Evolutionary conservation across 371 early-diverging fungal species (phyloP), one percentile per base, ranked within the genome.

Genomic region (Nematocida parisii): DNA sequence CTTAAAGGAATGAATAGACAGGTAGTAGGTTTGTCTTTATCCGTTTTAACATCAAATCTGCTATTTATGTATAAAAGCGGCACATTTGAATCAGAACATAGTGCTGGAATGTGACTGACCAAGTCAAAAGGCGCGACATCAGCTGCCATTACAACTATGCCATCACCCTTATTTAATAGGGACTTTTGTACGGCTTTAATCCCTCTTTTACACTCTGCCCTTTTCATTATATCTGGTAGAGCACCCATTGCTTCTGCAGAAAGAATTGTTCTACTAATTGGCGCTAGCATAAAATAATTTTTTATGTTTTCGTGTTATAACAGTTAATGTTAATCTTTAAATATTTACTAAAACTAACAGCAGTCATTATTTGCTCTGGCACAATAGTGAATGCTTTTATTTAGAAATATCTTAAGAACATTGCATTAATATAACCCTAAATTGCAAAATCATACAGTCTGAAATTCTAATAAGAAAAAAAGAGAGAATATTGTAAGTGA

Each of bases 71-170:
- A 77, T 22, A 52, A 56, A 18, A 77, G 57, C 11, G 80, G 80
- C 4, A 60, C 55, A 18, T 61, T 66, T 39, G 27, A n/a, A 18
- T 52, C 68, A 6, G n/a, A 7, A 52, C 82, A 81, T 3, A 81
- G 39, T 4, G 61, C 75, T 13, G 82, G 82, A 20, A 81, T 54
- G 44, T 81, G 82, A 46, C 67, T 73, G 20, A 81, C 44, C 9
- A 81, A 71, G 66, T 81, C 82, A 55, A 56, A 45, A 46, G 82
- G 82, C 5, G 82, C 39, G 7, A 81, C 50, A 46, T 81, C 75
- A 18, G 22, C 66, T 15, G 82, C 73, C 47, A 81, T 4, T 4
- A 81, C 20, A 50, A 71, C 72, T 24, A 75, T n/a, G 3, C 82
- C 75, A 6, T 55, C 33, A 9, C 67, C 20, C 18, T 64, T 71